phyloP scores from a whole-genome alignment of 441 rosid genomes.

The Biscutella auriculata region DNA sequence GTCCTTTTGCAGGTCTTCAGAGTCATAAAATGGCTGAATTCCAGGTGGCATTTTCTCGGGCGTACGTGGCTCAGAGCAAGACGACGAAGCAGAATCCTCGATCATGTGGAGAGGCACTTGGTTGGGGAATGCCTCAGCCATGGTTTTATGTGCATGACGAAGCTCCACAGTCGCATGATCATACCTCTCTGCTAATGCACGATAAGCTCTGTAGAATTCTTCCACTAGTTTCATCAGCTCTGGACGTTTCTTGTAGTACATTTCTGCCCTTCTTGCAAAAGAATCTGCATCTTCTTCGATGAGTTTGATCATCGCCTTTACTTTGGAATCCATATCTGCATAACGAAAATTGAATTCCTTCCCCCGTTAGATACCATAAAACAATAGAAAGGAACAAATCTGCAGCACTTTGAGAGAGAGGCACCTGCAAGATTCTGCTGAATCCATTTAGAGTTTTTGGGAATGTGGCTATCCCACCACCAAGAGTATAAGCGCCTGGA shows the following conservation, averaged over 20 bases:
- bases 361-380: neutral
- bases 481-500: conserved; percentile 61
- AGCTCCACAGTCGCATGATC: conserved; percentile 66
- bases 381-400: neutral
- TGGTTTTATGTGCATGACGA: conserved; percentile 72
- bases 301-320: conserved; percentile 67
- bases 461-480: conserved; percentile 90
- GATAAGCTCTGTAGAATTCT: conserved; percentile 75
- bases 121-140: conserved; percentile 66
- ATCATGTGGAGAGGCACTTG: conserved; percentile 39
- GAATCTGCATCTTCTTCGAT: conserved; percentile 85
- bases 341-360: neutral
- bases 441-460: conserved; percentile 84
- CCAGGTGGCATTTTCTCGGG: conserved; percentile 43
- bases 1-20: conserved; percentile 29
- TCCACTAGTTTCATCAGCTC: conserved; percentile 75
- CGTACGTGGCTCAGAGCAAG: conserved; percentile 42
- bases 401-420: neutral
- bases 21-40: conserved; percentile 24
- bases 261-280: conserved; percentile 78
- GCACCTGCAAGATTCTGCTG: conserved; percentile 73
- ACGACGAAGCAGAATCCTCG: conserved; percentile 43
- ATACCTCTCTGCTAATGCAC: conserved; percentile 73
- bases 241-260: conserved; percentile 79
- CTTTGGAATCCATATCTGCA: conserved; percentile 70